phyloP scores from a whole-genome alignment of 202 grass and related monocot genomes.

The Brachypodium distachyon region DNA sequence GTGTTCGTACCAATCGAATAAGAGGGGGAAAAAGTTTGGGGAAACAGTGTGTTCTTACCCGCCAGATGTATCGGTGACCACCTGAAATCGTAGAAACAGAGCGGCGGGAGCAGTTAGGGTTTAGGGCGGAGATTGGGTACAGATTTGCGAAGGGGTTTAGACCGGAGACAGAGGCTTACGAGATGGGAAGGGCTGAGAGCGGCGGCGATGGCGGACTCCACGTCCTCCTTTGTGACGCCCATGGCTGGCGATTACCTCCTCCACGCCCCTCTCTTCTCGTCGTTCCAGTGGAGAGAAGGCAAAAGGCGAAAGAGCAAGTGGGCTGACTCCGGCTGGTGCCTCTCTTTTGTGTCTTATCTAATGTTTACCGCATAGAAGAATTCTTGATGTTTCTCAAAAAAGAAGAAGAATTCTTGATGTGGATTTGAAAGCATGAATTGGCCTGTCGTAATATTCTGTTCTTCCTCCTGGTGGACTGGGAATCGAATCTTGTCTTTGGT shows the following conservation, averaged over 20 bases:
- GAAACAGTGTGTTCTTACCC: slow-evolving; percentile 35
- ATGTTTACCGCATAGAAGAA: not conserved
- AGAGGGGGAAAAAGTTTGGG: not conserved
- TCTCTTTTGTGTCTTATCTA: not conserved
- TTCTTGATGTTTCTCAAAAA: no score
- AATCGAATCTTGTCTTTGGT: not conserved
- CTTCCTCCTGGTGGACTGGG: not conserved
- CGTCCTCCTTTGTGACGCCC: slow-evolving; percentile 83
- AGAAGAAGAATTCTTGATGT: not conserved
- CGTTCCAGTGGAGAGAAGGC: not conserved
- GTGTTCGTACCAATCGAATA: not conserved
- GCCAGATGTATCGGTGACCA: slow-evolving; percentile 87
- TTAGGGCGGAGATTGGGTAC: not conserved
- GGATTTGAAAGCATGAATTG: not conserved
- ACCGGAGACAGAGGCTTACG: slow-evolving; percentile 24
- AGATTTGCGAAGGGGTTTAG: not conserved
- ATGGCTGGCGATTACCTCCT: slow-evolving; percentile 20
- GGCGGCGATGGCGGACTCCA: slow-evolving; percentile 68
- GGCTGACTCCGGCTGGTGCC: not conserved
- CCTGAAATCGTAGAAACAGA: slow-evolving; percentile 35
- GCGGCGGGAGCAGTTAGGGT: slow-evolving; percentile 34
- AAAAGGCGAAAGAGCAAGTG: no score
- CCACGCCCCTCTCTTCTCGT: not conserved
- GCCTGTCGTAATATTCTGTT: not conserved
- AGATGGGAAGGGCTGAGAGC: slow-evolving; percentile 69